Base-by-base conservation (phyloP, 2,329 filamentous ascomycete genomes). In the Cryphonectria parasitica region DNA sequence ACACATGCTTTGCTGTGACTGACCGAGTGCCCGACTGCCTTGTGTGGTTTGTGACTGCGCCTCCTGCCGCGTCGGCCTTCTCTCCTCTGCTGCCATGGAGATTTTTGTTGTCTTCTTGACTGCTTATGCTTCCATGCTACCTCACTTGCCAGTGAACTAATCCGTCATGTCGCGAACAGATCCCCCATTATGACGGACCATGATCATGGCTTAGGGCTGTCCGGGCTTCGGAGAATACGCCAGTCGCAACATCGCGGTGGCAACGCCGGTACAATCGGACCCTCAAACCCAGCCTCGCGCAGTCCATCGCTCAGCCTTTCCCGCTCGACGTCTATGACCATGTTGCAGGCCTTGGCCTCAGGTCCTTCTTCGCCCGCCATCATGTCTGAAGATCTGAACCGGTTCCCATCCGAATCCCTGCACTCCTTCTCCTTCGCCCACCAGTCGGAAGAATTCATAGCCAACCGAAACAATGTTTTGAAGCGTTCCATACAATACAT, bases 361-460 rank as follows among this genome's bases (percentile, higher is more conserved):
- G 90, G 86, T 7, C 90, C 91, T 34, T 84, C 86, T 28, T 94
- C 94, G 31, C 93, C 94, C 34, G 88, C 88, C 73, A 94, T 94
- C 78, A 68, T 68, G 66, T 88, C 90, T 77, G 96, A 98, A 83
- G 96, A 99, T 78, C 88, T 99, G 62, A 91, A 91, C 62, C 91
- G 95, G 66, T 99, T 99, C 79, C 95, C 96, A 1, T 94, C 93
- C 75, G 96, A 99, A 79, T 99, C 96, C 7, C 84, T 99, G 63
- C 96, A 99, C 81, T 99, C 96, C 1, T 99, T 99, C 83, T 98
- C 95, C 17, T 99, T 99, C 80, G 94, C 96, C 56, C 93, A 97
- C 75, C 95, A 97, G 81, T 95, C 95, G 3, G 95, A 97, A 77
- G 95, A 98, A 73, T 90, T 94, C 73, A 86, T 98, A 69, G 93